Conservation (phyloP, 495 filamentous ascomycete species). For the Acidiella bohemica region DNA sequence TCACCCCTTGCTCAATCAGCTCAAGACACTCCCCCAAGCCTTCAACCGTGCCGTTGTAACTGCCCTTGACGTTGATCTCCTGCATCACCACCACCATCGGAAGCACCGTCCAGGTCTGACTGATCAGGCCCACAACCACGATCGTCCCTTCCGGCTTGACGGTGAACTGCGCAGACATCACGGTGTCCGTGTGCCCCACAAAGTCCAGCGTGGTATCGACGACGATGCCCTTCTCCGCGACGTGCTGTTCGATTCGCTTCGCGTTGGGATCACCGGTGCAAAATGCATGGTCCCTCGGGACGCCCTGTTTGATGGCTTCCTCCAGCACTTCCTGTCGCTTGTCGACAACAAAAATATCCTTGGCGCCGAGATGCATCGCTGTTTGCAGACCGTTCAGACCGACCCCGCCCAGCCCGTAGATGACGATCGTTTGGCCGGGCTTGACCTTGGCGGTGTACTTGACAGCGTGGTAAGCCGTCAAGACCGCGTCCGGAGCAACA, state of each 20-base stretch:
- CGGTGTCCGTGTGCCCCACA: constrained; percentile 1
- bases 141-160: constrained; percentile 4
- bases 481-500: constrained; percentile 4
- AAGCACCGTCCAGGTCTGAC: background rate
- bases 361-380: constrained; percentile 3
- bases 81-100: constrained; percentile 1
- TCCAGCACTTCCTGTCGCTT: constrained; percentile 4
- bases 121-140: constrained; percentile 2
- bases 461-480: constrained; percentile 6
- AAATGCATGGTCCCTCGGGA: constrained; percentile 5
- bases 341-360: constrained; percentile 7
- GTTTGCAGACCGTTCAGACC: constrained; percentile 9
- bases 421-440: constrained; percentile 5
- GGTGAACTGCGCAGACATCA: constrained; percentile 4
- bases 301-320: constrained; percentile 4
- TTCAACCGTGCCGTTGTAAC: constrained; percentile 2
- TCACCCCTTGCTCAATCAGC: constrained; percentile 5
- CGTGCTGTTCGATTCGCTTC: constrained; percentile 2
- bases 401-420: constrained; percentile 7
- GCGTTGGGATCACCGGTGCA: constrained; percentile 1
- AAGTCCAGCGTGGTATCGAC: constrained; percentile 10
- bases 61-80: constrained; percentile 3
- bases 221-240: constrained; percentile 1
- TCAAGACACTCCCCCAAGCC: constrained; percentile 2
- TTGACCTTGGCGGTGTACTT: constrained; percentile 5